Conservation (phyloP, 2,329 filamentous ascomycete species). For the Spiromastix sp. region DNA sequence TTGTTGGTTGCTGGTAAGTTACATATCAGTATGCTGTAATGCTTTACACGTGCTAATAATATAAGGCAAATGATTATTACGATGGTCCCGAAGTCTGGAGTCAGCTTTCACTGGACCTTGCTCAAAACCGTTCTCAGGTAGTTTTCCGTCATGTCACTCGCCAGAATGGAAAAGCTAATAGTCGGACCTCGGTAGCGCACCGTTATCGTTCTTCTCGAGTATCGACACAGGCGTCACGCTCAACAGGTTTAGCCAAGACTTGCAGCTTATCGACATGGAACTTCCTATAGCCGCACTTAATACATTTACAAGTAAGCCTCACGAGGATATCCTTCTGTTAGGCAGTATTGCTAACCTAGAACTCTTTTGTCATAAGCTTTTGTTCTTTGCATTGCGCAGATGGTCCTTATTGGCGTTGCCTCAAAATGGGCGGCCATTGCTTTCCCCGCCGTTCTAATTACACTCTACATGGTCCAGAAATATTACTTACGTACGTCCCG, state of each 20-base stretch:
- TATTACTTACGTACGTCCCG: constrained; percentile 52
- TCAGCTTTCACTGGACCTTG: constrained; percentile 38
- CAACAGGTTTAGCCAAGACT: constrained; percentile 36
- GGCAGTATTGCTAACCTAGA: constrained; percentile 19
- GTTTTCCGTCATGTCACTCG: no score
- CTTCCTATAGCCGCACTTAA: constrained; percentile 32
- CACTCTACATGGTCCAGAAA: constrained; percentile 35
- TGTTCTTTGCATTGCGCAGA: constrained; percentile 28
- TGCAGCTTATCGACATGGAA: constrained; percentile 35
- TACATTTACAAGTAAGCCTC: constrained; percentile 24
- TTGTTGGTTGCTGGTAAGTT: constrained; percentile 27
- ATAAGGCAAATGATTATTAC: constrained; percentile 40
- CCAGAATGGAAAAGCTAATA: no score
- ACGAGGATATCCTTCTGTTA: background rate
- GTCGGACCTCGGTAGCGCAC: no score
- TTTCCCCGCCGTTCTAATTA: constrained; percentile 27
- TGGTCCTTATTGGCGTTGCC: constrained; percentile 26
- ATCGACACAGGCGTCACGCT: constrained; percentile 32
- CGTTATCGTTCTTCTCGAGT: constrained; percentile 33
- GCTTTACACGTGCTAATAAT: no score
- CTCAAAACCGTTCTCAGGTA: no score
- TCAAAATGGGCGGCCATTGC: constrained; percentile 30
- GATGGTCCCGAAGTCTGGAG: constrained; percentile 45
- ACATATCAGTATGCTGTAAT: constrained; percentile 4
- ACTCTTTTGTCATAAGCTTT: constrained; percentile 15